Evolutionary conservation across 129 eudicot genomes (phyloP), one percentile per base, ranked within the genome.

Genomic region (Ambrosia trifida): DNA sequence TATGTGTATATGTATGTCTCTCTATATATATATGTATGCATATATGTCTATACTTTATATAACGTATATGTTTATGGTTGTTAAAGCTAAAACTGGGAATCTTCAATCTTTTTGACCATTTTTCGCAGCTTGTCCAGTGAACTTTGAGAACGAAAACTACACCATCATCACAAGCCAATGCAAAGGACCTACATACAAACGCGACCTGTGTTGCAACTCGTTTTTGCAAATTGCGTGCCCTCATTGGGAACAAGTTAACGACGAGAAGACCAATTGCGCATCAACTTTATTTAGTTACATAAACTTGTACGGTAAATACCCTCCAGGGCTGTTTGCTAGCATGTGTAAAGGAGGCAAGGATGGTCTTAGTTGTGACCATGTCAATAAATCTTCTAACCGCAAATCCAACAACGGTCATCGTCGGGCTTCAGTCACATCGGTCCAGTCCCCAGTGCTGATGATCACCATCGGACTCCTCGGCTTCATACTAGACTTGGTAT

Each of bases 111-210:
- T 20, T 30, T 24, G 33, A 14, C 30, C 54, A 36, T 53, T 47
- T 16, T 52, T 32, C 58, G 74, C 87, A 91, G 97, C 70, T 46
- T 91, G 97, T 70, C 78, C 85, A 0, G 74, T 88, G 56, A 77
- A 91, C 72, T 91, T 91, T 72, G 88, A 85, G 80, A 73, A 73
- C 36, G 81, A 85, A 67, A 88, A 88, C 90, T 88, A 85, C 79
- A 91, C 97, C 0, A 83, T 88, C 75, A 78, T 91, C 17, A 88
- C 97, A 52, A 91, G 92, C 80, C 85, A 82, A 51, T 91, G 97
- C 84, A 91, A 86, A 77, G 97, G 95, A 56, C 97, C 97, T 0
- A 72, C 82, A 7, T 91, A 85, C 88, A 36, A 75, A 6, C 71
- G 83, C 0, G 82, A 80, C 4, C 19, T 61, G 3, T 91, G 97